Base-by-base conservation (phyloP, 2,329 filamentous ascomycete species). In the Hyphodiscus sp. region DNA sequence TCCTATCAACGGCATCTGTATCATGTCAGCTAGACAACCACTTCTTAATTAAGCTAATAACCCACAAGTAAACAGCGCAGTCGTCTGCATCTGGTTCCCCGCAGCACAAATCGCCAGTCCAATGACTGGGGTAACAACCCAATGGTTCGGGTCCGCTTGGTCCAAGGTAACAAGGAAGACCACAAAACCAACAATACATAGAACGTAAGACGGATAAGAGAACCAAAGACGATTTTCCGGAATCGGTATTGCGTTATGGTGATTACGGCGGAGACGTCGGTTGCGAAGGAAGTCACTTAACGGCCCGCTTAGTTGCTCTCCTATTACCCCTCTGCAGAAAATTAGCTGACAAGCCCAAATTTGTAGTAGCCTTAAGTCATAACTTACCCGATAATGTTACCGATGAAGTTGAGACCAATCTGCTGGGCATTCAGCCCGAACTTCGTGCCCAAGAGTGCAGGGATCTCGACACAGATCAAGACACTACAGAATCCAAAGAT, bases 71-170 rank as follows among this genome's bases (percentile, higher is more conserved):
- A 82, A 76, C 44, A 81, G 63, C 1, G 83, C 76, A 0, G 81
- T 83, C 0, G 81, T 83, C 16, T 83, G 72, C 42, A 85, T 76
- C 64, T 84, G 81, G 55, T 82, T 82, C 0, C 81, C 81, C 4
- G 73, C 76, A 0, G 74, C 75, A 0, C 71, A 72, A 56, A 79
- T 74, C 2, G 73, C 79, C 6, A 72, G 73, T 5, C 80, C 80
- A n/a, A 83, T 62, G 13, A 81, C 69, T 0, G 81, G 81, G 0
- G 78, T 80, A 6, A 82, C 72, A 52, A 82, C 78, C 76, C 78
- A 84, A 2, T 73, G 64, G 0, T 69, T 65, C 0, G 68, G 61
- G 0, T 64, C 60, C 1, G 76, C 74, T 20, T 75, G 68, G 54
- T 77, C 74, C 7, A 13, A 8, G 7, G 7, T 7, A 0, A 82